Conservation (phyloP, 2,329 filamentous ascomycete genomes). For the Xylaria sp. region DNA sequence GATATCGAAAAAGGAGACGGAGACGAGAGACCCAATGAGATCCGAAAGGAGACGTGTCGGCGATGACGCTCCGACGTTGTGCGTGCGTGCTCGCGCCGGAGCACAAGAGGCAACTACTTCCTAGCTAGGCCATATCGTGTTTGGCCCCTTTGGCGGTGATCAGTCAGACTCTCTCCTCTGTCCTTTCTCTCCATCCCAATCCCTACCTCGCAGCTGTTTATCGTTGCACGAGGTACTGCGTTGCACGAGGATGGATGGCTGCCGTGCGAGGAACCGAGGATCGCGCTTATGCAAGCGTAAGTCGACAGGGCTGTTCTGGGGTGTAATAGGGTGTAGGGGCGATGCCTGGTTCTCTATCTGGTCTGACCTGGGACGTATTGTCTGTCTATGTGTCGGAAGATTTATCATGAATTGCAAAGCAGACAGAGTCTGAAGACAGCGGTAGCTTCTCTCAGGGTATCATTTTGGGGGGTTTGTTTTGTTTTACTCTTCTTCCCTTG, state of each 20-base stretch:
- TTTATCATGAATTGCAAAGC: neutral
- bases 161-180: neutral
- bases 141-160: neutral
- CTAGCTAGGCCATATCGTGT: neutral
- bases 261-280: conserved; percentile 14
- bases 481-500: too few species aligned
- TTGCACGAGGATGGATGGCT: conserved; percentile 6
- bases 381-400: too few species aligned
- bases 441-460: conserved; percentile 3
- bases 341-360: too few species aligned
- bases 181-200: neutral
- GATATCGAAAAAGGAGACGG: too few species aligned
- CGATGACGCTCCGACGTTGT: conserved; percentile 10
- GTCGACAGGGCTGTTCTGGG: conserved; percentile 9
- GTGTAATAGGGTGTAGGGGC: neutral
- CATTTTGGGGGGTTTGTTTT: too few species aligned
- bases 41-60: conserved; percentile 5
- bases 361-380: too few species aligned
- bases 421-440: conserved; percentile 11
- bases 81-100: neutral
- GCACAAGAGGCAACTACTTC: neutral
- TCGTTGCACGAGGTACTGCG: neutral
- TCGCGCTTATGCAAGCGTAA: conserved; percentile 18
- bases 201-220: neutral
- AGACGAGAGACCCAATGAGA: neutral